Evolutionary conservation across 2,329 filamentous ascomycete genomes (phyloP).

Genomic region (Sporothrix brunneoviolacea): DNA sequence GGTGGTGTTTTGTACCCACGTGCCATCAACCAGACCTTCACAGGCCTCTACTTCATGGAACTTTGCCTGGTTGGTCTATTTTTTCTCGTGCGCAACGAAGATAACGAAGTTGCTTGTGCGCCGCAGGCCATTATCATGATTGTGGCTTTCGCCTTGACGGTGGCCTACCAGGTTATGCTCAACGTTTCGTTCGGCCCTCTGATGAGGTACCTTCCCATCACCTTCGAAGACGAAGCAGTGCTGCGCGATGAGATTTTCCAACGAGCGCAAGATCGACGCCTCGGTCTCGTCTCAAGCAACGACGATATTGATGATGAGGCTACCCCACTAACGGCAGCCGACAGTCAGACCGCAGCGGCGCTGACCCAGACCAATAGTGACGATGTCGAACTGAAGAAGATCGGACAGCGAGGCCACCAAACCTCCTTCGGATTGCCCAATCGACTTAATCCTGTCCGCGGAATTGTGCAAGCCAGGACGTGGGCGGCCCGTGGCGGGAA

Average conservation of each 20-base stretch:
- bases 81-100: constrained; percentile 61
- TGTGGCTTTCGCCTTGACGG: constrained; percentile 61
- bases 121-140: constrained; percentile 84
- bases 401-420: constrained; percentile 18
- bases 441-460: constrained; percentile 37
- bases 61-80: constrained; percentile 84
- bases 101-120: constrained; percentile 51
- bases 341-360: constrained; percentile 2
- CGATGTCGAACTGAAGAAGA: constrained; percentile 32
- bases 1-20: constrained; percentile 86
- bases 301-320: constrained; percentile 34
- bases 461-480: constrained; percentile 40
- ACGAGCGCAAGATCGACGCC: constrained; percentile 63
- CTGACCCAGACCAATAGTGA: constrained; percentile 20
- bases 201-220: constrained; percentile 85
- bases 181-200: constrained; percentile 81
- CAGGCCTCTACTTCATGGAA: constrained; percentile 91
- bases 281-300: constrained; percentile 52
- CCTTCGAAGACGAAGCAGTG: constrained; percentile 89
- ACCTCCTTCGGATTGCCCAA: constrained; percentile 20
- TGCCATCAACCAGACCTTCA: constrained; percentile 93
- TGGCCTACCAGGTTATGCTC: constrained; percentile 70
- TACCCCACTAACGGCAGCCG: constrained; percentile 22
- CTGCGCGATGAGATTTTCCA: constrained; percentile 86
- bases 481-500: constrained; percentile 45